Base-by-base conservation (phyloP, 805 yeast genomes). In the Ogataea pini region DNA sequence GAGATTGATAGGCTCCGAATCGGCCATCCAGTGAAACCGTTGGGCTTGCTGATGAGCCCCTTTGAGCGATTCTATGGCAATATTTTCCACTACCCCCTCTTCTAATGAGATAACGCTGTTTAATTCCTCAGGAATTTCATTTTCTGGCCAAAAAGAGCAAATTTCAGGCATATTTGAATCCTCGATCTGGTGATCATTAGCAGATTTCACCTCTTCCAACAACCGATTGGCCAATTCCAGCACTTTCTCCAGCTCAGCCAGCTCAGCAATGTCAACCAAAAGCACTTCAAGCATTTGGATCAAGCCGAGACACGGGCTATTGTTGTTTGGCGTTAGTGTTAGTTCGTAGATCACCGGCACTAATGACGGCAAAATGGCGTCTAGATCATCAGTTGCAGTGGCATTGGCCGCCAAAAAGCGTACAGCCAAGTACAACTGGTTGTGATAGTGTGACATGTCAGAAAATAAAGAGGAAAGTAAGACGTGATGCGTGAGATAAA, bases 1-100 rank as follows among this genome's bases (percentile, higher is more conserved):
- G 20, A 37, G 41, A 8, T 37, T 13, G 7, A 37, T 13, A n/a
- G 31, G 10, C 3, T 6, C 19, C 20, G 10, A 25, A 5, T 22
- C 28, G 10, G 51, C n/a, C 16, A 27, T 9, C 44, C 38, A 45
- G 25, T 38, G 49, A 25, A 42, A 42, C 25, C 47, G 33, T 14
- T 18, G 28, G 3, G 42, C 28, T 20, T 36, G 36, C 4, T 43
- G 31, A 13, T 20, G 39, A 17, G 34, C 25, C 8, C 14, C 4
- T 20, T 8, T 13, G 20, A 44, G 25, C 12, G 47, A 36, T 4
- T 18, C 36, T 4, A 7, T 8, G 2, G 41, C 28, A 27, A 28
- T 28, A 13, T 36, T 19, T 2, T 7, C 28, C 10, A 44, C 41
- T 4, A 3, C 22, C 7, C 8, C 14, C 14, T 47, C 47, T 4